A percentile compares a stretch with the other conserved stretches of the same genome.
These are phyloP conservation scores for Mycena pura DNA, from an alignment of 768 basidiomycete genomes.

Conservation along the genomic window DNA sequence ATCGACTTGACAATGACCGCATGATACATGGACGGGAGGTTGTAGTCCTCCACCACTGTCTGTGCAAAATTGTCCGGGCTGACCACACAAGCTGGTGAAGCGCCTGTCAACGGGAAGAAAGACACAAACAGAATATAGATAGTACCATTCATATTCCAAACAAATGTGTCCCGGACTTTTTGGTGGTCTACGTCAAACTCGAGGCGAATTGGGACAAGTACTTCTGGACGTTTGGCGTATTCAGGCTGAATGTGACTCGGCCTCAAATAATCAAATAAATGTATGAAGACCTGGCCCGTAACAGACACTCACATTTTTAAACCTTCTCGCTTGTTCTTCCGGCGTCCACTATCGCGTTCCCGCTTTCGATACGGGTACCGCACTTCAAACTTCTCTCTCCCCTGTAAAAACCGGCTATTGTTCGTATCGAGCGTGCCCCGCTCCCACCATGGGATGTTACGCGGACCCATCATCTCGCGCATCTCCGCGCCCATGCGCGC, in stretches of 20 bases:
- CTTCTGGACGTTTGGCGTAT: conserved; percentile 71
- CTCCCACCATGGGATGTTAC: conserved; percentile 66
- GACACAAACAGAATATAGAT: conserved; percentile 15
- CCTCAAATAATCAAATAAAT: conserved; percentile 33
- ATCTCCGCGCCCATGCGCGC: conserved; percentile 59
- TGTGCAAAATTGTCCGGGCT: conserved; percentile 92
- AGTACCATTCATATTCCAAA: conserved; percentile 97
- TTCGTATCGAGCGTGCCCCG: conserved; percentile 51
- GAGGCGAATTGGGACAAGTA: conserved; percentile 92
- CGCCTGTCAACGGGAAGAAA: neutral
- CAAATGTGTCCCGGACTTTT: conserved; percentile 94
- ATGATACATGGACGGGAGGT: conserved; percentile 70
- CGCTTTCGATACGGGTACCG: conserved; percentile 47
- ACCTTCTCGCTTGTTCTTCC: conserved; percentile 68
- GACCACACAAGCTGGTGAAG: conserved; percentile 75
- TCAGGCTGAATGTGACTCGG: conserved; percentile 65
- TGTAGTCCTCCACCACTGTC: conserved; percentile 90
- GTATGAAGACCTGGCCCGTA: conserved; percentile 17
- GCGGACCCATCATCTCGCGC: conserved; percentile 49
- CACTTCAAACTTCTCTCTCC: conserved; percentile 60
- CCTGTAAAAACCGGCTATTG: conserved; percentile 47
- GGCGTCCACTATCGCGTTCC: conserved; percentile 47
- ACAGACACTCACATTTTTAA: conserved; percentile 72
- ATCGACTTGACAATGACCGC: conserved; percentile 79
- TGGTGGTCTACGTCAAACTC: conserved; percentile 96